Conservation (phyloP, 2,329 filamentous ascomycete species). For the Chrysosporium keratinophilum region DNA sequence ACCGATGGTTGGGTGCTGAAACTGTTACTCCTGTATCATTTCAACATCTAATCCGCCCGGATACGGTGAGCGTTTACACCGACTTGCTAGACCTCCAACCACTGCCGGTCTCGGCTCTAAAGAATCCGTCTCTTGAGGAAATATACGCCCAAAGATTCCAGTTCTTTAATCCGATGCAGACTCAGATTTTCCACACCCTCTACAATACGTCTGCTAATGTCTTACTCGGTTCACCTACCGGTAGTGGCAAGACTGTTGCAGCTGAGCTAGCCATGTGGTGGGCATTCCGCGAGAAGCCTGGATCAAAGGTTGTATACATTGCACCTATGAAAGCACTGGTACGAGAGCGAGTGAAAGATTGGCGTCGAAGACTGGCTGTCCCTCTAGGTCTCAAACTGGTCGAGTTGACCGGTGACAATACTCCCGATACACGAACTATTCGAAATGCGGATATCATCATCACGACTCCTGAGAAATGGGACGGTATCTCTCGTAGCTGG, state of each 20-base stretch:
- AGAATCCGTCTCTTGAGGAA: conserved; percentile 77
- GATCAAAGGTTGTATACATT: conserved; percentile 97
- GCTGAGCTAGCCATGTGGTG: conserved; percentile 98
- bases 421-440: conserved; percentile 90
- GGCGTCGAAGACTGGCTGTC: conserved; percentile 68
- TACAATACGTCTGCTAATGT: conserved; percentile 91
- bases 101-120: conserved; percentile 71
- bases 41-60: conserved; percentile 91
- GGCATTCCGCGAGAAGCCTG: conserved; percentile 88
- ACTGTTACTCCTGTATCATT: conserved; percentile 93
- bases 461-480: conserved; percentile 99
- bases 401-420: conserved; percentile 95
- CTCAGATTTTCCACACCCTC: conserved; percentile 92
- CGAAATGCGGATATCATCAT: conserved; percentile 95
- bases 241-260: conserved; percentile 94
- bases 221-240: conserved; percentile 86
- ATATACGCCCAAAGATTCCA: conserved; percentile 82
- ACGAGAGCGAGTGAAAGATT: conserved; percentile 90
- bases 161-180: conserved; percentile 99
- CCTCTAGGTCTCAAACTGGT: conserved; percentile 84
- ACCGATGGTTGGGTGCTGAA: conserved; percentile 92
- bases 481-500: conserved; percentile 98
- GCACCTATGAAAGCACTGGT: conserved; percentile 99
- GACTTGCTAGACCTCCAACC: conserved; percentile 88
- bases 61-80: conserved; percentile 95